Base-by-base conservation (phyloP, 2,329 filamentous ascomycete species). In the Arthrocladium fulminans region DNA sequence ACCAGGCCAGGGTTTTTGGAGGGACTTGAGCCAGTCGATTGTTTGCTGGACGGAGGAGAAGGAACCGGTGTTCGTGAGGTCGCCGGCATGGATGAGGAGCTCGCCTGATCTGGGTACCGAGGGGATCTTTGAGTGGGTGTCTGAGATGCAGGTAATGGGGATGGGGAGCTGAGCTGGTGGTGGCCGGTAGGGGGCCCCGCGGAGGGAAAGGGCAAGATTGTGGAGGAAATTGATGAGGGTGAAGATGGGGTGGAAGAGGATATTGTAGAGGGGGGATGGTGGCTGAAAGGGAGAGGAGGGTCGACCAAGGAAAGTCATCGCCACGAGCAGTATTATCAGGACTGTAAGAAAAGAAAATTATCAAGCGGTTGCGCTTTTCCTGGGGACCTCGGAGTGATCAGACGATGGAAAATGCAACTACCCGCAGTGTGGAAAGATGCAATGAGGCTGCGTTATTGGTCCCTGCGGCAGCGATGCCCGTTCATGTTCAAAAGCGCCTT, bases 41-140 rank as follows among this genome's bases (percentile, higher is more conserved):
- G 92, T 84, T n/a, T 69, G 71, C 68, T 95, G 88, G 48, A 97
- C 81, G 52, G 88, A 83, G 10, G 72, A 71, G 0, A 79, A 75
- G 7, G 80, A 84, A 32, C 90, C 90, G 19, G 72, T 71, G 57
- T 87, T 81, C 47, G 83, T 84, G 59, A 95, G 73, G 67, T 97
- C 90, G 30, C 90, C 90, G 2, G 88, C 86, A 62, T 96, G 90
- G 58, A 97, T 84, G 42, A 97, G 77, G 19, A 96, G 73, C 64
- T 96, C 88, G 48, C 88, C 89, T 8, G 75, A 67, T 0, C 88
- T 88, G 1, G 94, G 73, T n/a, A 72, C 58, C 15, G 65, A 58
- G 6, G 79, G 69, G 8, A 73, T 73, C 35, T 76, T 73, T 51
- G 79, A 80, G 68, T 96, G 90, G 0, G 90, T 96, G 67, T 96